Base-by-base conservation (phyloP, 106 monocot species). In the Dioscorea alata region DNA sequence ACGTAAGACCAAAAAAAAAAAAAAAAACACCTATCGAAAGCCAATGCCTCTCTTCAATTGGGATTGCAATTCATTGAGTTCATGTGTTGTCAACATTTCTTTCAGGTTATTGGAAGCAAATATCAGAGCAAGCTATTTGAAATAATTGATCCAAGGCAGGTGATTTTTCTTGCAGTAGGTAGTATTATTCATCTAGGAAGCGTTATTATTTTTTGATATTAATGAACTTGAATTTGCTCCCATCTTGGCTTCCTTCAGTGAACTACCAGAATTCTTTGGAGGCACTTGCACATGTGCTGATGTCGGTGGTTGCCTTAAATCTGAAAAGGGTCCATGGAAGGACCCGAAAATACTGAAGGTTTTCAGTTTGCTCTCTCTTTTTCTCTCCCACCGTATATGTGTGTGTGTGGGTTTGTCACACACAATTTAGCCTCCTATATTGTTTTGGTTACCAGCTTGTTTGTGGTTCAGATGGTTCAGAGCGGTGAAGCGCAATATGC, bases 191-290 rank as follows among this genome's bases (percentile, higher is more conserved):
- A 1, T 33, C 17, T 1, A 48, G 66, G 19, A 33, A 17, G 24
- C 8, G 31, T 22, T 8, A 62, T 17, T 61, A 19, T 7, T 75
- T 50, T 22, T 60, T 8, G 50, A 54, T 15, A 31, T 49, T 49
- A 28, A 48, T 54, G 16, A 73, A 22, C 60, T 65, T 22, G 57
- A 58, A 8, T 66, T 35, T 42, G 6, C 42, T 42, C 42, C 42
- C 32, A 32, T 22, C 18, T 49, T 32, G 5, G 67, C 53, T 25
- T 63, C 23, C 61, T 59, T n/a, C 48, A 90, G 90, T 61, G 79
- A 90, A 69, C 74, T 90, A 81, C 90, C 90, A 69, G 83, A 86
- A 61, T 90, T 90, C 79, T 76, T 90, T 63, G 79, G 81, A 34
- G 70, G 83, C 65, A 60, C 64, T 64, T 84, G 72, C 69, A 84